Evolutionary conservation across 2,329 filamentous ascomycete genomes (phyloP).

Genomic region (Periglandula ipomoeae): DNA sequence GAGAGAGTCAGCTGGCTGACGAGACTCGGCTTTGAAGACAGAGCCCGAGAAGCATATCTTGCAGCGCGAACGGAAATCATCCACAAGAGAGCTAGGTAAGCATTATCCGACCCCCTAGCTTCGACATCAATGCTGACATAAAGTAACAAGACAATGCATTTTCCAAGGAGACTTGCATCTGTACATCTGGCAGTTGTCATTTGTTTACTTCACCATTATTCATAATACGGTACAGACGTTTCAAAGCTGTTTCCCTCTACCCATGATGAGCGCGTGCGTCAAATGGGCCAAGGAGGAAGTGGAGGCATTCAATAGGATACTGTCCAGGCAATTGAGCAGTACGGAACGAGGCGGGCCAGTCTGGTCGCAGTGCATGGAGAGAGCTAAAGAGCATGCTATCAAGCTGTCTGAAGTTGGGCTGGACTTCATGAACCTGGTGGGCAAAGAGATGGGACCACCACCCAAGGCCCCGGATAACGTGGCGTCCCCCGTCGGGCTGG

Average conservation of each 20-base stretch:
- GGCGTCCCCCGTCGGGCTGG: slow-evolving; percentile 18
- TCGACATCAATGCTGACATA: not conserved
- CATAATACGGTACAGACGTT: slow-evolving; percentile 88
- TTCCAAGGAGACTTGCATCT: slow-evolving; percentile 89
- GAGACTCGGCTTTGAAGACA: slow-evolving; percentile 80
- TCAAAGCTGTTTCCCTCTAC: slow-evolving; percentile 74
- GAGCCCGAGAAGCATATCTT: slow-evolving; percentile 79
- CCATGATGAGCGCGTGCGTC: slow-evolving; percentile 88
- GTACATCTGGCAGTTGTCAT: slow-evolving; percentile 92
- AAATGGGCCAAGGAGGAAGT: slow-evolving; percentile 98
- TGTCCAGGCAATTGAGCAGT: slow-evolving; percentile 78
- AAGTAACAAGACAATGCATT: slow-evolving; percentile 65
- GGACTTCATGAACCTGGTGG: slow-evolving; percentile 79
- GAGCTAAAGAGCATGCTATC: slow-evolving; percentile 69
- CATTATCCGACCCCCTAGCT: not conserved
- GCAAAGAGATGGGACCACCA: slow-evolving; percentile 37
- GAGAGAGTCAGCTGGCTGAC: slow-evolving; percentile 78
- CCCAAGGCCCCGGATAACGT: slow-evolving; percentile 9
- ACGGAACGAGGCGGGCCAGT: slow-evolving; percentile 66
- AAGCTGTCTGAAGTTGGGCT: slow-evolving; percentile 79
- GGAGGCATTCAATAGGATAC: slow-evolving; percentile 77
- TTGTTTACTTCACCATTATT: slow-evolving; percentile 91
- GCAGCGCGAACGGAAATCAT: slow-evolving; percentile 70
- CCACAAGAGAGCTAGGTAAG: slow-evolving; percentile 70
- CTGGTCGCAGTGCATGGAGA: slow-evolving; percentile 76